Evolutionary conservation across 768 basidiomycete species (phyloP).

Genomic region (Terana coerulea): DNA sequence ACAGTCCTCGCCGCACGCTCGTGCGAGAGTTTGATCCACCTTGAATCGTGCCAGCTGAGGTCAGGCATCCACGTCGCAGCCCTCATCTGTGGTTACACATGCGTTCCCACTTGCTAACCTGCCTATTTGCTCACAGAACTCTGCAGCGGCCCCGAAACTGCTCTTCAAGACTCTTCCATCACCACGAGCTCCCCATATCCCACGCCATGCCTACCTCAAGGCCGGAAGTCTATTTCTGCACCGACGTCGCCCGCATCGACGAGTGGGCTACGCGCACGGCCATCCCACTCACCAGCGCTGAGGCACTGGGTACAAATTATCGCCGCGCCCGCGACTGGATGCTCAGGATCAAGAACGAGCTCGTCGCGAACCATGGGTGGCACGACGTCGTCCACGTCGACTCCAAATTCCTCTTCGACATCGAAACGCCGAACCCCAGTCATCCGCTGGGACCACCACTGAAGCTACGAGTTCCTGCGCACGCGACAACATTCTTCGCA

Average conservation of each 20-base stretch:
- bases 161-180: background rate
- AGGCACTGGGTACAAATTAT: conserved; percentile 76
- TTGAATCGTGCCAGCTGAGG: conserved; percentile 11
- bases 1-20: too few relatives aligned
- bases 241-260: conserved; percentile 78
- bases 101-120: background rate
- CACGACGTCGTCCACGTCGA: conserved; percentile 55
- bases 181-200: conserved; percentile 6
- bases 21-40: conserved; percentile 25
- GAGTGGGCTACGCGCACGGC: conserved; percentile 76
- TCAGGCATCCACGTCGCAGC: conserved; percentile 10
- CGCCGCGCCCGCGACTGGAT: conserved; percentile 80
- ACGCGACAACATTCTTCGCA: conserved; percentile 83
- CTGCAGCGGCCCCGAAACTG: background rate
- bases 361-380: conserved; percentile 71
- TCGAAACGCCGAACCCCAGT: conserved; percentile 75
- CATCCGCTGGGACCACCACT: conserved; percentile 74
- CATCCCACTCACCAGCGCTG: conserved; percentile 80
- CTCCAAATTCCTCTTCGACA: conserved; percentile 70
- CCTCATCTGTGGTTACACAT: background rate
- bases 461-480: conserved; percentile 68
- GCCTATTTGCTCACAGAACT: background rate
- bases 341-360: conserved; percentile 53
- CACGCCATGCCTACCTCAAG: conserved; percentile 27
- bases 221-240: conserved; percentile 71